Evolutionary conservation across 768 basidiomycete genomes (phyloP).

Genomic region (Trametes cingulata): DNA sequence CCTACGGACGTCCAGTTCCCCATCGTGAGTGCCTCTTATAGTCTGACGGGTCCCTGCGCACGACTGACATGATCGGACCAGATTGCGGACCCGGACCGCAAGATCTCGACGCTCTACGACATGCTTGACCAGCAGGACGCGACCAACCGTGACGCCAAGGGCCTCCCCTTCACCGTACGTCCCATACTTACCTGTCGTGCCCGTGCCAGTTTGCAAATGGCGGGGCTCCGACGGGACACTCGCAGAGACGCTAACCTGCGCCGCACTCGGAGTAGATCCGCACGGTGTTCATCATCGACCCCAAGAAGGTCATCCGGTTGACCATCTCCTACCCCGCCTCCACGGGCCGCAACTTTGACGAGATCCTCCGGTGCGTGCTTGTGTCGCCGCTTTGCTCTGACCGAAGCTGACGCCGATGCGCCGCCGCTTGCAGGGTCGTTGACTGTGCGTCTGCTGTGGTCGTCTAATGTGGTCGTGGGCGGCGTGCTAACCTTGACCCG

Average conservation of each 20-base stretch:
- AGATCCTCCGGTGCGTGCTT: constrained; percentile 54
- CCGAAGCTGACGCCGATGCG: neutral
- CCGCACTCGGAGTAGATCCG: constrained; percentile 58
- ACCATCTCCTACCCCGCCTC: constrained; percentile 92
- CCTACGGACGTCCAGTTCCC: constrained; percentile 87
- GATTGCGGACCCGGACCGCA: constrained; percentile 93
- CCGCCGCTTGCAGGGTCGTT: constrained; percentile 52
- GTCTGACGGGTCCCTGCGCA: neutral
- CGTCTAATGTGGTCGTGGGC: neutral
- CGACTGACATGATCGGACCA: constrained; percentile 30
- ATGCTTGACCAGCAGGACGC: constrained; percentile 97
- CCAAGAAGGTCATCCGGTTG: constrained; percentile 91
- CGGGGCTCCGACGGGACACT: neutral
- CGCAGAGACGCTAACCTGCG: neutral
- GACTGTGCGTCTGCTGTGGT: constrained; percentile 49
- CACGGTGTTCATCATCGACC: constrained; percentile 97
- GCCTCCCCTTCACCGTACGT: constrained; percentile 87
- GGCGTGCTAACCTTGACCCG: neutral
- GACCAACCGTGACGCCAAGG: constrained; percentile 83
- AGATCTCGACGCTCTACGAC: constrained; percentile 84
- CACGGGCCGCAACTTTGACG: constrained; percentile 91
- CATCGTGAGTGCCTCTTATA: constrained; percentile 57
- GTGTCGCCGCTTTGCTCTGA: neutral
- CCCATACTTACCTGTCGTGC: no score
- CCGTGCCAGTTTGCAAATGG: neutral